Conservation (phyloP, 225 moss, liverwort and hornwort species). For the Ulota crispa region DNA sequence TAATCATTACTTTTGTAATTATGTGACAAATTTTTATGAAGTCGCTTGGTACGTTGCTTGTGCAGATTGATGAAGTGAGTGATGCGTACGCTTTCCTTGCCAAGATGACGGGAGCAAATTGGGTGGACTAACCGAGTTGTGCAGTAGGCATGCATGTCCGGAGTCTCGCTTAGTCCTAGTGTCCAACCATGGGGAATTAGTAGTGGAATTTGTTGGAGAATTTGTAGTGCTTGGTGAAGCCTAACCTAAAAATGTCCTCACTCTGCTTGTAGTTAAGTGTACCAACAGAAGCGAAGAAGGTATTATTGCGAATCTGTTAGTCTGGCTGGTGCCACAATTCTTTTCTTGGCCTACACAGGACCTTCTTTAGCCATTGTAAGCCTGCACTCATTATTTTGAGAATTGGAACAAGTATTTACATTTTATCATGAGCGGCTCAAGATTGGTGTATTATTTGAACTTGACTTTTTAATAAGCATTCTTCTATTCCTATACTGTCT, state of each 20-base stretch:
- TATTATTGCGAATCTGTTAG: neutral
- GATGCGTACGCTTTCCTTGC: slow-evolving; percentile 52
- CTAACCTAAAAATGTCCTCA: neutral
- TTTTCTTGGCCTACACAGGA: neutral
- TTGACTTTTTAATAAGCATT: neutral
- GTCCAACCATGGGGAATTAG: neutral
- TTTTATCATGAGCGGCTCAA: neutral
- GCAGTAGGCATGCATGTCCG: neutral
- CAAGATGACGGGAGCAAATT: slow-evolving; percentile 51
- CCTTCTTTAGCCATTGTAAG: neutral
- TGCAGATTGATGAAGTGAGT: slow-evolving; percentile 60
- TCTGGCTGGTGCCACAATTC: neutral
- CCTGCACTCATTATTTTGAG: neutral
- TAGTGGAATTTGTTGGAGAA: neutral
- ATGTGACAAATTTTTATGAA: neutral
- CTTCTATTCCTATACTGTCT: rapidly evolving
- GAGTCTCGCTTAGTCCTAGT: neutral
- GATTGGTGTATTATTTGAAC: neutral
- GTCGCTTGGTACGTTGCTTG: neutral
- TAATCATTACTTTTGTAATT: neutral
- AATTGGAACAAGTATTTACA: neutral
- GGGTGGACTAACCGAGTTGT: slow-evolving; percentile 36
- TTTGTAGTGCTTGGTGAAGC: neutral
- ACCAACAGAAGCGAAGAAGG: neutral
- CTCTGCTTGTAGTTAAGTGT: neutral